Base-by-base conservation (phyloP, 2,329 filamentous ascomycete species). In the Corniculantispora saksenae region DNA sequence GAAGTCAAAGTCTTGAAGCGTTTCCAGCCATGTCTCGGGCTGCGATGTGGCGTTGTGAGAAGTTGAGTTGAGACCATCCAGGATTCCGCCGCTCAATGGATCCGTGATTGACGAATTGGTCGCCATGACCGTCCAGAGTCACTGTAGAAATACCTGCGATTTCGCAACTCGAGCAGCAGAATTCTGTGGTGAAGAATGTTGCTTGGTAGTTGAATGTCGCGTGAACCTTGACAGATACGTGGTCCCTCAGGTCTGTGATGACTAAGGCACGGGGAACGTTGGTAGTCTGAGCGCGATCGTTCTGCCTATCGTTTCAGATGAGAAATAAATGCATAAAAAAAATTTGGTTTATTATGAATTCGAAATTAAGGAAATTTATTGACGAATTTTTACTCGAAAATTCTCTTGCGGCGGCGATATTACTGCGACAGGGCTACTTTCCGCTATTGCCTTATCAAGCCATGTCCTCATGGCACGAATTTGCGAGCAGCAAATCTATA, bases 1-100 rank as follows among this genome's bases (percentile, higher is more conserved):
- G 64, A 82, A 78, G 64, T 81, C 78, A 32, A 73, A 70, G 47
- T 80, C 73, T 67, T 70, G 75, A 9, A 79, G 59, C 45, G 70
- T 72, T 12, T 70, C 68, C 19, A 75, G 55, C 60, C 76, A 69
- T n/a, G 75, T 68, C 6, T 72, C 74, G 51, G 71, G 70, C 60
- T 71, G 70, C n/a, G 66, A 27, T 12, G 67, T 61, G 21, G 62
- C 56, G 12, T 72, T 72, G 43, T 66, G 63, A 59, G 72, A 70
- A 7, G 74, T 77, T 19, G 74, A 69, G 32, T 77, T 75, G 47
- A 77, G 63, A 21, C 71, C 66, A 35, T 77, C 75, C n/a, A 66
- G 23, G 8, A 75, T 64, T 38, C 69, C 68, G 48, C 70, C 70
- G n/a, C 66, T 65, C 6, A 64, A 12, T 8, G 65, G 51, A 17